Percentiles rank a stretch among this genome's conserved stretches.
Evolutionary conservation across 352 stramenopile species (phyloP).

Genomic region (Pythium phragmitis): DNA sequence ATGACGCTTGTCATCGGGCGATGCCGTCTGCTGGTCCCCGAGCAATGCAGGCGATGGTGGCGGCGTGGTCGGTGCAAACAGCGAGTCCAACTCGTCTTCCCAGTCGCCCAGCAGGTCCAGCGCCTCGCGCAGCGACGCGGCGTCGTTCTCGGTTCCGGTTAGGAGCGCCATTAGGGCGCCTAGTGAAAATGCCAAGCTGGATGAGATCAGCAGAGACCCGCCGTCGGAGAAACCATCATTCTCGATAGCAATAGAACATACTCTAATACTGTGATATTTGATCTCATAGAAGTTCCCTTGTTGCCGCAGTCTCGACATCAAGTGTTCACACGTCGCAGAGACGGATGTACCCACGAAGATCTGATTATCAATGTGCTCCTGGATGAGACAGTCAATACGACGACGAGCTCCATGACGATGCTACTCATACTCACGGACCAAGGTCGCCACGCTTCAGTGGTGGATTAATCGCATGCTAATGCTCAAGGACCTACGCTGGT

Average conservation of each 20-base stretch:
- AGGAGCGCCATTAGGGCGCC: too few relatives aligned
- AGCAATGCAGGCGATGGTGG: background rate
- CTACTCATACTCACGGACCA: background rate
- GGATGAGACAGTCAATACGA: background rate
- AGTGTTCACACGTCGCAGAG: too few relatives aligned
- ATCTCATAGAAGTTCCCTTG: background rate
- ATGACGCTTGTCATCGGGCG: background rate
- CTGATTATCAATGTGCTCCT: background rate
- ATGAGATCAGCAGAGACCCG: background rate
- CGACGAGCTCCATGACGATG: background rate
- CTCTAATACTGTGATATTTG: background rate
- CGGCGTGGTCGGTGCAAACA: background rate
- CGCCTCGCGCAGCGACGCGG: conserved; percentile 4
- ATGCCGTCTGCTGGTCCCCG: background rate
- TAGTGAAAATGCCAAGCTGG: too few relatives aligned
- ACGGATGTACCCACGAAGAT: too few relatives aligned
- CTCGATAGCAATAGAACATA: background rate
- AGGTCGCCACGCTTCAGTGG: conserved; percentile 3
- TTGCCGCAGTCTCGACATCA: too few relatives aligned
- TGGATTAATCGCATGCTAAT: conserved; percentile 11
- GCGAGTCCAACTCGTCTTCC: conserved; percentile 3
- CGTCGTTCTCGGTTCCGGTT: background rate
- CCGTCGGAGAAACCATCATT: background rate
- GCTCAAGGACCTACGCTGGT: background rate
- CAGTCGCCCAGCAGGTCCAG: conserved; percentile 5